A percentile compares a stretch with the other conserved stretches of the same genome.
Conservation (phyloP, 2,329 filamentous ascomycete species). For the Sphaerulina populicola region DNA sequence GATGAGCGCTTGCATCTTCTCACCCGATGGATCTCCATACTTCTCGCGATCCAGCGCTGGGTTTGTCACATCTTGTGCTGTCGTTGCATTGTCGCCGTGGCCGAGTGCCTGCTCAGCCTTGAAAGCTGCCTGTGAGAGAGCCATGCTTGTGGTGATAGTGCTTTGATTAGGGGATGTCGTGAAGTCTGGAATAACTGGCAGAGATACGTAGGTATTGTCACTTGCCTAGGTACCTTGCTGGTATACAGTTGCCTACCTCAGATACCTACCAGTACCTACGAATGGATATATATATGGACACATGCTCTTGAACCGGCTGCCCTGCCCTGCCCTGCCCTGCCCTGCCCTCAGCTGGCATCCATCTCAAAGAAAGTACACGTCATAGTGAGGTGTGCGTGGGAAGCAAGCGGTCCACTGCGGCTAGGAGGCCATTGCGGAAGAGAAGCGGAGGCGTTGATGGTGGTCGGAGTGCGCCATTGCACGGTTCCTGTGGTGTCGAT, state of each 20-base stretch:
- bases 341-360: not conserved
- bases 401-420: constrained; percentile 2
- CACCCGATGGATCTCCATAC: constrained; percentile 43
- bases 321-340: too few relatives aligned
- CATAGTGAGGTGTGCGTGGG: constrained; percentile 7
- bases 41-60: constrained; percentile 46
- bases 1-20: constrained; percentile 65
- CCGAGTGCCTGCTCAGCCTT: constrained; percentile 59
- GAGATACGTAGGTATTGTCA: not conserved
- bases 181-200: not conserved
- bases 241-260: not conserved
- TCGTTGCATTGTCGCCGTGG: constrained; percentile 57
- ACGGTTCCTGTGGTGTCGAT: too few relatives aligned
- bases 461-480: too few relatives aligned
- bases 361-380: not conserved
- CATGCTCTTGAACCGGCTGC: not conserved
- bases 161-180: not conserved
- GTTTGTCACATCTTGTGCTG: constrained; percentile 60
- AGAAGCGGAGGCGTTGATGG: not conserved
- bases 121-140: constrained; percentile 58
- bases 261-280: too few relatives aligned
- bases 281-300: not conserved
- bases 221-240: not conserved
- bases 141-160: constrained; percentile 20
- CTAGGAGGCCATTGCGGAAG: not conserved